These are phyloP conservation scores for Corymbia citriodora DNA, from an alignment of 441 rosid genomes.

Conservation along the genomic window DNA sequence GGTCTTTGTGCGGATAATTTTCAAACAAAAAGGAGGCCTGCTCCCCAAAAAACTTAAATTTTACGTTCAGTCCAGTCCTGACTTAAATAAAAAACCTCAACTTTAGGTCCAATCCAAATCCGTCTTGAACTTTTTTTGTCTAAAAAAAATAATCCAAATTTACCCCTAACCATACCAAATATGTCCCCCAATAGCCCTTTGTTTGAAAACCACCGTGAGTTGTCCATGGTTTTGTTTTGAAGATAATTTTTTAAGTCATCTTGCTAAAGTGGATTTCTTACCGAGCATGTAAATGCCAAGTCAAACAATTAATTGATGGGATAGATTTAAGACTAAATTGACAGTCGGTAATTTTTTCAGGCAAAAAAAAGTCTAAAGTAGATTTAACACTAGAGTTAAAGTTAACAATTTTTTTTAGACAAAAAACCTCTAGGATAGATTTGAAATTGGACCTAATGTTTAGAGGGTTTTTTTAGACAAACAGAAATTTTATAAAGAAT, in stretches of 20 bases:
- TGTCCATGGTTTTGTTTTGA: neutral
- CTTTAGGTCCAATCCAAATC: neutral
- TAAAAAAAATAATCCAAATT: neutral
- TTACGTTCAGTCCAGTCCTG: too few species aligned
- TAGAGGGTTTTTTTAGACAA: neutral
- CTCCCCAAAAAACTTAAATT: neutral
- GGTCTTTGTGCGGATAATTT: neutral
- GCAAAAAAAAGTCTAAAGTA: rapidly evolving
- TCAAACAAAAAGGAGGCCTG: neutral
- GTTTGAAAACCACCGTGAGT: neutral
- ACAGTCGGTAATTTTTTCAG: neutral
- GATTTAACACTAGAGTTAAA: neutral
- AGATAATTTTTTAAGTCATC: neutral
- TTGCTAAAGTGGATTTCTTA: neutral
- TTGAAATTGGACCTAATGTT: neutral
- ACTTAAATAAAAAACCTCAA: neutral
- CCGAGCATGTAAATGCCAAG: rapidly evolving
- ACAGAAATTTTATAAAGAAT: neutral
- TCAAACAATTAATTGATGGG: neutral
- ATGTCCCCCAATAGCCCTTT: neutral
- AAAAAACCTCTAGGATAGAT: neutral
- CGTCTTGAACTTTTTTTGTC: rapidly evolving
- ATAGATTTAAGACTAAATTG: neutral
- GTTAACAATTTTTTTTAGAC: neutral
- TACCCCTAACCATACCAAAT: neutral